phyloP scores from a whole-genome alignment of 495 filamentous ascomycete species.

The Pseudevernia furfuracea region DNA sequence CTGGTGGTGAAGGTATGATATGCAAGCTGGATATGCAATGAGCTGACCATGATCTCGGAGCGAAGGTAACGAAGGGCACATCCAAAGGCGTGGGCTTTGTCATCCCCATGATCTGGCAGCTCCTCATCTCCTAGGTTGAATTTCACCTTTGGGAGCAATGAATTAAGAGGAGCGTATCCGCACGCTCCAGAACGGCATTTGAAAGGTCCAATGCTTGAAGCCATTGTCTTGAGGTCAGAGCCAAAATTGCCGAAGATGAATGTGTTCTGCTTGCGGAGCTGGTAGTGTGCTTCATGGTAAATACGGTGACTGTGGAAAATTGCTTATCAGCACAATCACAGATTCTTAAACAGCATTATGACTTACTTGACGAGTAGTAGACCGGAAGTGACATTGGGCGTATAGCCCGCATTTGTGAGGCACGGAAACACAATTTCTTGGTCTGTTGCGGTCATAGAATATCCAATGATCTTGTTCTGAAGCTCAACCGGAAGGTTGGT shows the following conservation, averaged over 20 bases:
- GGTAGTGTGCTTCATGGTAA: constrained; percentile 11
- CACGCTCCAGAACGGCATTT: neutral
- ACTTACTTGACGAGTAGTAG: constrained; percentile 11
- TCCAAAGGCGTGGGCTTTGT: constrained; percentile 5
- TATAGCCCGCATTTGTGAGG: neutral
- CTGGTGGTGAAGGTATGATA: neutral
- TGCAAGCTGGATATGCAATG: neutral
- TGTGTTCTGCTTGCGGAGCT: constrained; percentile 6
- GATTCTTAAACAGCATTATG: neutral
- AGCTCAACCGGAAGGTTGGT: neutral
- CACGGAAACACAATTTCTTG: constrained; percentile 3
- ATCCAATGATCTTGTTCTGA: constrained; percentile 7
- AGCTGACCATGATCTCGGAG: neutral
- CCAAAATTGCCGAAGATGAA: constrained; percentile 9
- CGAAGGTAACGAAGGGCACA: neutral
- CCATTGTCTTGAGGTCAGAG: neutral
- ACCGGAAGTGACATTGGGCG: neutral
- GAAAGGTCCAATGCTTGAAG: neutral
- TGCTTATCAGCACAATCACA: neutral
- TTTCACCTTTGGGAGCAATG: neutral
- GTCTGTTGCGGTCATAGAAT: constrained; percentile 6
- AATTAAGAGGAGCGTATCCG: neutral
- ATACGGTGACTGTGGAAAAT: constrained; percentile 9
- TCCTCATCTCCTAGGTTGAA: constrained; percentile 5
- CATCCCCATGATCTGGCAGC: neutral